Conservation (phyloP, 2,329 filamentous ascomycete species). For the Aspergillus quadrilineatus region DNA sequence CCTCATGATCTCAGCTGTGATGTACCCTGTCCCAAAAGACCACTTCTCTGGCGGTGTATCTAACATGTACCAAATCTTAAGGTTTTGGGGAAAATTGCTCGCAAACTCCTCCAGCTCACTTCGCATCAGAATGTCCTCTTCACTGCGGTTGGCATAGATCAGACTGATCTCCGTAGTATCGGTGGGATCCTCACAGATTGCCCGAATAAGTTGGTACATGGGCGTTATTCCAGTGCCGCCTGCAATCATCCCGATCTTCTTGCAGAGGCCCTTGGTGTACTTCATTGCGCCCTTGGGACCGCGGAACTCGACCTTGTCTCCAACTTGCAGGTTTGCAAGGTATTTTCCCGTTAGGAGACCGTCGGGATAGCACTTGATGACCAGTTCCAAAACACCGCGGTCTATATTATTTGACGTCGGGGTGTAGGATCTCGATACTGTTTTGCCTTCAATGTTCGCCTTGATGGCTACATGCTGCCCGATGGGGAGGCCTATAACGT, state of each 20-base stretch:
- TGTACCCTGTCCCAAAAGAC: slow-evolving; percentile 51
- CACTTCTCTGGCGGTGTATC: slow-evolving; percentile 50
- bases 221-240: slow-evolving; percentile 29
- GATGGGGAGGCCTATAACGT: slow-evolving; percentile 55
- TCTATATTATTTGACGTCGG: slow-evolving; percentile 42
- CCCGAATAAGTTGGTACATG: slow-evolving; percentile 60
- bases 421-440: slow-evolving; percentile 55
- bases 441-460: slow-evolving; percentile 47
- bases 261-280: slow-evolving; percentile 32
- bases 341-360: slow-evolving; percentile 34
- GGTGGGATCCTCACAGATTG: slow-evolving; percentile 59
- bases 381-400: slow-evolving; percentile 33
- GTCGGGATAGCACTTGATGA: slow-evolving; percentile 39
- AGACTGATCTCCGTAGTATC: slow-evolving; percentile 59
- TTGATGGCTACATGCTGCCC: slow-evolving; percentile 59
- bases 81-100: slow-evolving; percentile 51
- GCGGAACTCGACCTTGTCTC: slow-evolving; percentile 36
- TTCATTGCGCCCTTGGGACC: slow-evolving; percentile 39
- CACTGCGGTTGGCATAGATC: slow-evolving; percentile 60
- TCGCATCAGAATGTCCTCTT: slow-evolving; percentile 60
- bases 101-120: slow-evolving; percentile 57
- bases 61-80: slow-evolving; percentile 58
- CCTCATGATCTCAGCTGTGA: slow-evolving; percentile 53
- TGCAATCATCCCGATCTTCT: slow-evolving; percentile 40
- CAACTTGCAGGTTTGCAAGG: slow-evolving; percentile 31